Evolutionary conservation across 148 eudicot genomes (phyloP).

Genomic region (Oxyria digyna): DNA sequence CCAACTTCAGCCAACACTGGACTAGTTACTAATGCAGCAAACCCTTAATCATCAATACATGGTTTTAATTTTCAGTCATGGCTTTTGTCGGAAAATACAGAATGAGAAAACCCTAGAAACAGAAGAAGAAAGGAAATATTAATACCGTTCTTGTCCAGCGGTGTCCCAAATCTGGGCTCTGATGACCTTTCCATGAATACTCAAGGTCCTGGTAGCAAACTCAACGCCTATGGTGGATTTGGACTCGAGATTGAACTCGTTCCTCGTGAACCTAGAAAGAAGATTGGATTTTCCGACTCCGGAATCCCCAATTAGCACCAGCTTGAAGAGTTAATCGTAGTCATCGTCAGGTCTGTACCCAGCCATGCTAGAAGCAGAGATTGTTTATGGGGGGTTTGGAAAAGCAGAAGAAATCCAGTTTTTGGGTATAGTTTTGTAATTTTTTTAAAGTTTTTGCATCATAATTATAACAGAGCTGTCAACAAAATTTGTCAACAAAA

Average conservation of each 20-base stretch:
- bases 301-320: constrained; percentile 63
- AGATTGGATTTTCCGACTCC: constrained; percentile 67
- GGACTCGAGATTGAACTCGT: constrained; percentile 67
- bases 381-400: not conserved
- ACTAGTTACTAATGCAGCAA: not conserved
- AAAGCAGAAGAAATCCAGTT: not conserved
- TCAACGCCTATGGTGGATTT: constrained; percentile 76
- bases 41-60: no score
- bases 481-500: no score
- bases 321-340: constrained; percentile 62
- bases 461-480: no score
- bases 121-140: not conserved
- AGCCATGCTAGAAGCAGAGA: constrained; percentile 24
- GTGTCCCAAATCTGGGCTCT: constrained; percentile 89
- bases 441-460: no score
- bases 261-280: constrained; percentile 55
- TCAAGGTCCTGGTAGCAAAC: constrained; percentile 52
- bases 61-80: not conserved
- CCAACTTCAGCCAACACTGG: not conserved
- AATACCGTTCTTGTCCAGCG: constrained; percentile 39
- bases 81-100: not conserved
- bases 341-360: constrained; percentile 61
- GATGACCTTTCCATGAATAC: constrained; percentile 37
- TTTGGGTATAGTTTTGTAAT: no score
- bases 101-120: not conserved